Percentiles rank a stretch among this genome's conserved stretches.
These are phyloP conservation scores for Globisporangium abappressorium DNA, from an alignment of 352 stramenopile species.

Conservation along the genomic window DNA sequence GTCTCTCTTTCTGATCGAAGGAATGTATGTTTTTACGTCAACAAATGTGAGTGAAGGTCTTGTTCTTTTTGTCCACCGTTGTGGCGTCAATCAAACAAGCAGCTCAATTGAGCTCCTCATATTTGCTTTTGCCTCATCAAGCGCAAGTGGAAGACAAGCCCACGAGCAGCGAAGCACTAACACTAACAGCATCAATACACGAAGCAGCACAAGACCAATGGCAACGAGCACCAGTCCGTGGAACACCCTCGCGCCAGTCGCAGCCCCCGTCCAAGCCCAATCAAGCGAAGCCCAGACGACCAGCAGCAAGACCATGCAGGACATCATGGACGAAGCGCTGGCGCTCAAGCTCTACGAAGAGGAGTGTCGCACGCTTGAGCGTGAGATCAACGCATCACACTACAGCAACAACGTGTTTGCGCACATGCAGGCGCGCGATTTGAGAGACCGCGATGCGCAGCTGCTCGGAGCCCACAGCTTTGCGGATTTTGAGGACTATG, in stretches of 20 bases:
- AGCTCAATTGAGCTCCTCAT: conserved; percentile 10
- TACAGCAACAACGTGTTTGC: conserved; percentile 29
- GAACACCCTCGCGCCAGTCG: background rate
- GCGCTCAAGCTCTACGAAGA: conserved; percentile 62
- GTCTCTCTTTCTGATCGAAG: background rate
- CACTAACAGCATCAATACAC: background rate
- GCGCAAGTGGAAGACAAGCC: background rate
- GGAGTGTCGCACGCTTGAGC: conserved; percentile 40
- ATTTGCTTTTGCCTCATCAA: conserved; percentile 7
- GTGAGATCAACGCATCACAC: conserved; percentile 37
- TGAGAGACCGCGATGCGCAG: conserved; percentile 27
- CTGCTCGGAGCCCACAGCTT: conserved; percentile 46
- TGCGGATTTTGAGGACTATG: conserved; percentile 16
- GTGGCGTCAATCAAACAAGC: background rate
- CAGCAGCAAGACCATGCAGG: conserved; percentile 38
- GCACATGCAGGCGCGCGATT: conserved; percentile 25
- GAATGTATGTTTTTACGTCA: conserved; percentile 1
- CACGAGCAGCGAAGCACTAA: background rate
- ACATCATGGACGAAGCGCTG: conserved; percentile 72
- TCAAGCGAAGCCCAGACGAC: background rate
- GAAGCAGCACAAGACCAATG: background rate
- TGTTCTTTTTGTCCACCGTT: background rate
- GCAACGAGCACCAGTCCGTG: conserved; percentile 15
- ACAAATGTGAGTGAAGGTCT: conserved; percentile 11
- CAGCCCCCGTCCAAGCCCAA: background rate